phyloP scores from a whole-genome alignment of 2,329 filamentous ascomycete species.

The Ophiostoma tasmaniense region DNA sequence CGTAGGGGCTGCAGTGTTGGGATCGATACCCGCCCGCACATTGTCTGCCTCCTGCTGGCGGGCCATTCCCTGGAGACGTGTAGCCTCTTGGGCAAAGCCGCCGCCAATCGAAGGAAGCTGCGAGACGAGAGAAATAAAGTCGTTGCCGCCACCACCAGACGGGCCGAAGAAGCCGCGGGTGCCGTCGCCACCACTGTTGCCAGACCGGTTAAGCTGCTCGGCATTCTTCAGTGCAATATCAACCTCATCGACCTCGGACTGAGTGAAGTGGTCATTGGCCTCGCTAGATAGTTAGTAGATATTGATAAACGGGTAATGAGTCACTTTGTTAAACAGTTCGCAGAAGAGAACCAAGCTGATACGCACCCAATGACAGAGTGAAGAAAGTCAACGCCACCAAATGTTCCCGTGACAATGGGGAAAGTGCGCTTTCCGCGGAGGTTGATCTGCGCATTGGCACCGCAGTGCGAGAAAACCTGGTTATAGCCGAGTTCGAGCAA shows the following conservation, averaged over 20 bases:
- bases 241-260: constrained; percentile 76
- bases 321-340: too few species aligned
- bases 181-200: constrained; percentile 23
- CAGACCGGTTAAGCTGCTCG: constrained; percentile 36
- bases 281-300: constrained; percentile 34
- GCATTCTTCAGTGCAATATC: constrained; percentile 66
- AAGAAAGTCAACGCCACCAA: constrained; percentile 76
- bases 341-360: neutral
- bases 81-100: constrained; percentile 58
- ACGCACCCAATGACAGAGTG: constrained; percentile 57
- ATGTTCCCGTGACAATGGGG: constrained; percentile 65
- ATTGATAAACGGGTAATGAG: neutral
- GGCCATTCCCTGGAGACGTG: constrained; percentile 51
- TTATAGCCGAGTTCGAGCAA: constrained; percentile 62
- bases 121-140: constrained; percentile 64
- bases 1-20: constrained; percentile 26
- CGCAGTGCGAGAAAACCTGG: constrained; percentile 66
- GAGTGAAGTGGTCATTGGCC: constrained; percentile 74
- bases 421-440: constrained; percentile 59
- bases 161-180: constrained; percentile 30
- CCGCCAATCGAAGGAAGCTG: constrained; percentile 65
- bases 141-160: constrained; percentile 33
- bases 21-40: constrained; percentile 23
- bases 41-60: constrained; percentile 57
- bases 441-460: constrained; percentile 56